Conservation (phyloP, 2,329 filamentous ascomycete species). For the Metarhizium album region DNA sequence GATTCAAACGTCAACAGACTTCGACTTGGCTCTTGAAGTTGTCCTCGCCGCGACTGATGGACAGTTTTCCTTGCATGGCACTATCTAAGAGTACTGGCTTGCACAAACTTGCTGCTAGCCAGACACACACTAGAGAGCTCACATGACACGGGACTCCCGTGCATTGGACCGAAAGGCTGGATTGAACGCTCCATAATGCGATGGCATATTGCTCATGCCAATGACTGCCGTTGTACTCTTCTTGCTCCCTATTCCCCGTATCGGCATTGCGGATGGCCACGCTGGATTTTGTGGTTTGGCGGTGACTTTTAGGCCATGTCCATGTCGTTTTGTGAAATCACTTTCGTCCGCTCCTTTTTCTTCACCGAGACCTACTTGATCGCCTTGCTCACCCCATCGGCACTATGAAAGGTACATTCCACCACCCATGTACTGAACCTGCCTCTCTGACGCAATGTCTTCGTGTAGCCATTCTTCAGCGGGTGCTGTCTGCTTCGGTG, state of each 20-base stretch:
- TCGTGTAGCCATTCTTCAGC: slow-evolving; percentile 70
- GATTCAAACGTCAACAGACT: too few species aligned
- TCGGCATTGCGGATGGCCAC: neutral
- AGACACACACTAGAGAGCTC: slow-evolving; percentile 7
- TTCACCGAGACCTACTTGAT: neutral
- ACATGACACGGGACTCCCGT: slow-evolving; percentile 9
- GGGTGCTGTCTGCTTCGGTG: slow-evolving; percentile 90
- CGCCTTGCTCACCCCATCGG: neutral
- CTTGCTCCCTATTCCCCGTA: neutral
- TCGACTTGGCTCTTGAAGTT: neutral
- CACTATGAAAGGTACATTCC: slow-evolving; percentile 6
- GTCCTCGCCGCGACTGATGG: neutral
- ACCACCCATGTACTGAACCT: neutral
- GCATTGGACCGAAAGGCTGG: neutral
- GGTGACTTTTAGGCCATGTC: too few species aligned
- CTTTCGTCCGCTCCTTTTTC: neutral
- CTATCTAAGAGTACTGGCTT: neutral
- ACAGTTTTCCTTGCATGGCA: neutral
- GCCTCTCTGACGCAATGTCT: neutral
- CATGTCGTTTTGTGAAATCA: neutral
- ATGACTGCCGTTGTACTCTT: neutral
- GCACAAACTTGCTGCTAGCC: slow-evolving; percentile 2
- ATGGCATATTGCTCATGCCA: neutral
- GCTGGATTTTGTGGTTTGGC: too few species aligned
- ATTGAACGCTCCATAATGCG: too few species aligned